These are phyloP conservation scores for Escallonia herrerae DNA, from an alignment of 129 eudicot species.

Conservation along the genomic window DNA sequence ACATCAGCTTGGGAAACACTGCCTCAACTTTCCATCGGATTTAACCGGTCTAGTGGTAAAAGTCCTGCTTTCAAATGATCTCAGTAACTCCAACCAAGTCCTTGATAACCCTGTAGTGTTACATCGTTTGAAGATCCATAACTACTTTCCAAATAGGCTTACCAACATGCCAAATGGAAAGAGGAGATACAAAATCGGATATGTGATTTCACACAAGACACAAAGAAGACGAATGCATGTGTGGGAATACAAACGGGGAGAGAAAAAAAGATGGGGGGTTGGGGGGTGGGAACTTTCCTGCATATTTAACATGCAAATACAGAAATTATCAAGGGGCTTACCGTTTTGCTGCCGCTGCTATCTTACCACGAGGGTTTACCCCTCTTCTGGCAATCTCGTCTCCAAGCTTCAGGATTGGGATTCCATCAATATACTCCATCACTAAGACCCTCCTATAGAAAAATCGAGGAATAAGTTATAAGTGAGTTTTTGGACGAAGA, in stretches of 20 bases:
- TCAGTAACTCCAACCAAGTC: too few relatives aligned
- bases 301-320: not conserved
- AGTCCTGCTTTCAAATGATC: too few relatives aligned
- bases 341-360: conserved; percentile 94
- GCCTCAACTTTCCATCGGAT: too few relatives aligned
- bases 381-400: conserved; percentile 92
- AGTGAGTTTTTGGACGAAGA: not conserved
- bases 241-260: too few relatives aligned
- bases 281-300: not conserved
- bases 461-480: not conserved
- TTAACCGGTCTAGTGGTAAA: too few relatives aligned
- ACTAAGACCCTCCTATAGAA: conserved; percentile 72
- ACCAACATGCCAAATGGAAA: too few relatives aligned
- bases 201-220: not conserved
- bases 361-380: conserved; percentile 67
- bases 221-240: too few relatives aligned
- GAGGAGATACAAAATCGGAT: not conserved
- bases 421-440: conserved; percentile 89
- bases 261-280: not conserved
- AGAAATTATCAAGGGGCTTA: conserved; percentile 48
- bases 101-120: too few relatives aligned
- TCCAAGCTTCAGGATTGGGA: conserved; percentile 88
- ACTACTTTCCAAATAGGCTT: too few relatives aligned
- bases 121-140: too few relatives aligned
- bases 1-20: too few relatives aligned